phyloP scores from a whole-genome alignment of 75 land plant species.

The Sequoia sempervirens region DNA sequence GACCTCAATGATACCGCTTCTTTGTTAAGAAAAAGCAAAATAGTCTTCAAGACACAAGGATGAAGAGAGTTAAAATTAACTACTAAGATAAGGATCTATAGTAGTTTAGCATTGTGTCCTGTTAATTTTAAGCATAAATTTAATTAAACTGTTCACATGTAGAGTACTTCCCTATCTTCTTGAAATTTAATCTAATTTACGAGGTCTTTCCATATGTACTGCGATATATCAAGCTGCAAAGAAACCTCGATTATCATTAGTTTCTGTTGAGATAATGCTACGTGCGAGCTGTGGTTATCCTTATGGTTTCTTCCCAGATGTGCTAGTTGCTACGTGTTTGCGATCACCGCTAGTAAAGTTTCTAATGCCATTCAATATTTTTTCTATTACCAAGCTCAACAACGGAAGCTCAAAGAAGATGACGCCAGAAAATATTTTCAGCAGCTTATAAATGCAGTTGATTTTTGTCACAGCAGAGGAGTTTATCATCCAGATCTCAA shows the following conservation, averaged over 20 bases:
- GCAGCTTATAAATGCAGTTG: conserved; percentile 60
- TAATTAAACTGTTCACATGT: background rate
- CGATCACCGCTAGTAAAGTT: background rate
- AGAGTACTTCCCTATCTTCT: background rate
- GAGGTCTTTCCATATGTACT: background rate
- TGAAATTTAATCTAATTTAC: background rate
- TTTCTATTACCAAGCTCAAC: conserved; percentile 29
- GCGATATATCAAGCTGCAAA: background rate
- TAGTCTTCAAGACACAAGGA: background rate
- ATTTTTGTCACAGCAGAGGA: conserved; percentile 62
- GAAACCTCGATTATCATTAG: background rate
- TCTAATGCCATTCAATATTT: background rate
- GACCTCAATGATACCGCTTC: background rate
- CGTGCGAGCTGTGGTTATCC: background rate
- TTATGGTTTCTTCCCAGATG: background rate
- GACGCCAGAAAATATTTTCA: conserved; percentile 79
- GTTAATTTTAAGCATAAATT: background rate
- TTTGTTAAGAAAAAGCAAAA: background rate
- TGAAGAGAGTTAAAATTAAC: background rate
- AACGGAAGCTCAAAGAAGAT: conserved; percentile 69
- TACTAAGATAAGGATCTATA: background rate
- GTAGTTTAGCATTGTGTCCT: background rate
- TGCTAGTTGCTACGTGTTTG: background rate
- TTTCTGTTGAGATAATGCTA: background rate
- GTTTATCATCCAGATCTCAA: conserved; percentile 60